Evolutionary conservation across 768 basidiomycete species (phyloP), one percentile per base, ranked within the genome.

Genomic region (Cystobasidiopsis lactophilus): DNA sequence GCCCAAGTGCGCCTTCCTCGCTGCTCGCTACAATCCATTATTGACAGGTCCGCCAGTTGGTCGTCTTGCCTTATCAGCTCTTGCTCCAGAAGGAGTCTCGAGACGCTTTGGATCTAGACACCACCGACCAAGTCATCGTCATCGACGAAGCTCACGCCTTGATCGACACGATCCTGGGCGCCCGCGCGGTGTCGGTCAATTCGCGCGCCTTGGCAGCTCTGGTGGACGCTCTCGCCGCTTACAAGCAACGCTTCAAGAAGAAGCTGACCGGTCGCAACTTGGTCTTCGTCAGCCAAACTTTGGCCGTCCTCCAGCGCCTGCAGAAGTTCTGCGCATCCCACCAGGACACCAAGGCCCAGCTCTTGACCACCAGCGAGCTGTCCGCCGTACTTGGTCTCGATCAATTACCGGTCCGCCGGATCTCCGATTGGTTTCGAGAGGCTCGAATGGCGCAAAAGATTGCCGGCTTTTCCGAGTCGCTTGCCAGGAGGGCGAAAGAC

Each of bases 141-240:
- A 77, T 98, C 51, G 91, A 98, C 62, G 91, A 98, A 69, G 91
- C 91, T 0, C 91, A 98, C 66, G 95, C 62, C 40, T 51, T 64
- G 19, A 62, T 64, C 53, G 59, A 62, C 19, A 85, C 88, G 0
- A 69, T 98, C 2, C 74, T 98, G 9, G 82, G 85, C 1, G 71
- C 93, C 29, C 84, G 91, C 52, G 82, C 82, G 1, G 71, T 76
- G 26, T 69, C 73, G 3, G 69, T 95, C 2, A 71, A 79, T 3
- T 71, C 73, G 13, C 56, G 66, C 1, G 75, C 71, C 9, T 70
- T 96, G 16, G 62, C 68, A 1, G 71, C 70, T 2, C 82, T 85
- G 0, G 68, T 82, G 3, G 70, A 72, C 23, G 89, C 95, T 68
- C 77, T 93, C 13, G 72, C 73, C 24, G 71, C 71, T 27, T 96